phyloP scores from a whole-genome alignment of 140 eudicot genomes.

The Erigeron philadelphicus region DNA sequence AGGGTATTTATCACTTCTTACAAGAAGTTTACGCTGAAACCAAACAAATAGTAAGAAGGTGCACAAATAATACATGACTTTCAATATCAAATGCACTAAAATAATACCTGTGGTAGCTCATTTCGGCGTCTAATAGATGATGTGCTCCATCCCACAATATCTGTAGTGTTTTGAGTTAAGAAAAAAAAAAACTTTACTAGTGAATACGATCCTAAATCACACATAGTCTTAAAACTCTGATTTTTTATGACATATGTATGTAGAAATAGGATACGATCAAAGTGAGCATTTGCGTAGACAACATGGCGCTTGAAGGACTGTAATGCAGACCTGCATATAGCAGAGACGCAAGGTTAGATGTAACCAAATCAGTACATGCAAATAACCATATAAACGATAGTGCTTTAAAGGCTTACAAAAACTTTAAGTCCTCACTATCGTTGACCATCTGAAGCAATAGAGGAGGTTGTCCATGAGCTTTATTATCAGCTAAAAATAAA shows the following conservation, averaged over 20 bases:
- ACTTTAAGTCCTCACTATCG: slow-evolving; percentile 64
- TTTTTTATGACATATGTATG: background rate
- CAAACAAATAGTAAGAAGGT: slow-evolving; percentile 10
- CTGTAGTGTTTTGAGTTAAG: slow-evolving; percentile 42
- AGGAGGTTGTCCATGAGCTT: slow-evolving; percentile 69
- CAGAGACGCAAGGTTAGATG: slow-evolving; percentile 17
- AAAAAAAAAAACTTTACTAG: slow-evolving; percentile 8
- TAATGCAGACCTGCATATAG: slow-evolving; percentile 67
- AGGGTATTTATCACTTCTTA: slow-evolving; percentile 53
- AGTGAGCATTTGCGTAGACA: slow-evolving; percentile 82
- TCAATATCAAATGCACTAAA: background rate
- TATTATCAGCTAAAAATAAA: slow-evolving; percentile 56
- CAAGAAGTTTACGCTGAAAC: slow-evolving; percentile 51
- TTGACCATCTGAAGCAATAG: slow-evolving; percentile 73
- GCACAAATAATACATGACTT: background rate
- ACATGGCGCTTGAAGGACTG: slow-evolving; percentile 76
- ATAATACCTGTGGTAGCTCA: slow-evolving; percentile 85
- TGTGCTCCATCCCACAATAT: slow-evolving; percentile 93
- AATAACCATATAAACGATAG: background rate
- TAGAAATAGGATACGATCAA: slow-evolving; percentile 74
- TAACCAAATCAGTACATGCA: background rate
- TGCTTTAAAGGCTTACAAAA: slow-evolving; percentile 51
- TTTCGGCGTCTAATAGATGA: slow-evolving; percentile 66
- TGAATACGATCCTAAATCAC: background rate
- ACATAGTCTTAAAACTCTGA: background rate